Percentiles rank a stretch among this genome's conserved stretches.
Conservation (phyloP, 495 filamentous ascomycete species). For the Neurospora intermedia region DNA sequence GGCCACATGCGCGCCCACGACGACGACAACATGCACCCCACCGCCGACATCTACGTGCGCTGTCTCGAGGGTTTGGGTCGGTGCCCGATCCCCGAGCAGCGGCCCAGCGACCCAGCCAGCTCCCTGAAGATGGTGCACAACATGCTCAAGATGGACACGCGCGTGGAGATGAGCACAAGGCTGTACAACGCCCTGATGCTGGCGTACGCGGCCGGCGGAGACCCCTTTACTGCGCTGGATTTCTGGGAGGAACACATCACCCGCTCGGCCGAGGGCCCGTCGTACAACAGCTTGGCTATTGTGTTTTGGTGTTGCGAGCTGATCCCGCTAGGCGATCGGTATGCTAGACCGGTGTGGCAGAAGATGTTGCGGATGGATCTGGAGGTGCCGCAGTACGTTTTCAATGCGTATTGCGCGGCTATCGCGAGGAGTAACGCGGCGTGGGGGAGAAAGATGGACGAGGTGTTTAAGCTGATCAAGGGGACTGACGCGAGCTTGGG, state of each 20-base stretch:
- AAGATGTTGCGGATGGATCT: constrained; percentile 67
- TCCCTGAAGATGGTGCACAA: constrained; percentile 69
- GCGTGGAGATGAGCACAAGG: constrained; percentile 63
- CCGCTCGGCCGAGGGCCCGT: constrained; percentile 68
- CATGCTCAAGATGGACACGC: constrained; percentile 80
- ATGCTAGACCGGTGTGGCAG: constrained; percentile 63
- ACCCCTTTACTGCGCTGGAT: constrained; percentile 51
- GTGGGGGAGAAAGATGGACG: constrained; percentile 49
- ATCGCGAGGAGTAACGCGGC: constrained; percentile 33
- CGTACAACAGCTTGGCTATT: constrained; percentile 62
- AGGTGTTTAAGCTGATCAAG: constrained; percentile 52
- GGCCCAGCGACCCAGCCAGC: not conserved
- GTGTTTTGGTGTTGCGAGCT: constrained; percentile 67
- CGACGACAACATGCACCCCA: constrained; percentile 47
- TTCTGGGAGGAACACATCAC: constrained; percentile 71
- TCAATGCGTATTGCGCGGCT: constrained; percentile 61
- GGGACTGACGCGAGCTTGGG: constrained; percentile 55
- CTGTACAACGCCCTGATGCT: constrained; percentile 79
- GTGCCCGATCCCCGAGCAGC: constrained; percentile 43
- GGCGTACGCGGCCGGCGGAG: constrained; percentile 60
- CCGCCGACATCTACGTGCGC: constrained; percentile 58
- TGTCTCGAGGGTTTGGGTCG: constrained; percentile 68
- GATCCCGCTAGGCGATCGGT: constrained; percentile 46
- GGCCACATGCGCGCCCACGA: constrained; percentile 74
- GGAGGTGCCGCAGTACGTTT: constrained; percentile 58